phyloP scores from a whole-genome alignment of 495 filamentous ascomycete genomes.

The Echria macrotheca region DNA sequence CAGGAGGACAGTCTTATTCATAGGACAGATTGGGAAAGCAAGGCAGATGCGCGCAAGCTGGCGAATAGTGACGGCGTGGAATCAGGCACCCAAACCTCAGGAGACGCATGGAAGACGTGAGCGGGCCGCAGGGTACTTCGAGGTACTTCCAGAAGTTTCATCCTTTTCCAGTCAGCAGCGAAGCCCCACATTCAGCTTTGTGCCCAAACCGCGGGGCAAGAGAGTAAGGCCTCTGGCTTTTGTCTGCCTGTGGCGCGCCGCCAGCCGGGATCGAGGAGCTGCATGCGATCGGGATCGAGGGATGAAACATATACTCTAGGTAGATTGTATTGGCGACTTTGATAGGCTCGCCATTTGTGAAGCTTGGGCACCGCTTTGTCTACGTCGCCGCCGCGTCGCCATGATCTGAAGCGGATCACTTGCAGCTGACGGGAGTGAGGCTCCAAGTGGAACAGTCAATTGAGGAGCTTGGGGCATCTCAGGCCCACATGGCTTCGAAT shows the following conservation, averaged over 20 bases:
- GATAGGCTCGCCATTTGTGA: too few relatives aligned
- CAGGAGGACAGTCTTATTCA: too few relatives aligned
- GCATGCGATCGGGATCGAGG: constrained; percentile 4
- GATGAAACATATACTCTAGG: too few relatives aligned
- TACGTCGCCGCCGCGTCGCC: neutral
- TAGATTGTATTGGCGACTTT: too few relatives aligned
- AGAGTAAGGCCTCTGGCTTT: neutral
- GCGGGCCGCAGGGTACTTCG: constrained; percentile 10
- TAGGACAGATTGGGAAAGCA: too few relatives aligned
- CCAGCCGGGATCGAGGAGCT: neutral
- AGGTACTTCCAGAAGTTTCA: constrained; percentile 11
- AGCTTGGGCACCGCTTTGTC: neutral
- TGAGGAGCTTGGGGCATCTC: too few relatives aligned
- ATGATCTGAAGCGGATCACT: neutral
- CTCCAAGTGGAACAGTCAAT: too few relatives aligned
- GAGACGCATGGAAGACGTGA: constrained; percentile 5
- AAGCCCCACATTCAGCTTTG: neutral
- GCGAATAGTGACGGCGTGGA: neutral
- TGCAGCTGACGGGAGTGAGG: neutral
- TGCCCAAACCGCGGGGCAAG: neutral
- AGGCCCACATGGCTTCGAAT: too few relatives aligned
- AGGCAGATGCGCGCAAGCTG: constrained; percentile 13
- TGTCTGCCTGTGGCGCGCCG: neutral
- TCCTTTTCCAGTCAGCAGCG: neutral
- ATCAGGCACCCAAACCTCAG: constrained; percentile 11